Conservation (phyloP, 148 eudicot genomes). For the Fagopyrum tataricum region DNA sequence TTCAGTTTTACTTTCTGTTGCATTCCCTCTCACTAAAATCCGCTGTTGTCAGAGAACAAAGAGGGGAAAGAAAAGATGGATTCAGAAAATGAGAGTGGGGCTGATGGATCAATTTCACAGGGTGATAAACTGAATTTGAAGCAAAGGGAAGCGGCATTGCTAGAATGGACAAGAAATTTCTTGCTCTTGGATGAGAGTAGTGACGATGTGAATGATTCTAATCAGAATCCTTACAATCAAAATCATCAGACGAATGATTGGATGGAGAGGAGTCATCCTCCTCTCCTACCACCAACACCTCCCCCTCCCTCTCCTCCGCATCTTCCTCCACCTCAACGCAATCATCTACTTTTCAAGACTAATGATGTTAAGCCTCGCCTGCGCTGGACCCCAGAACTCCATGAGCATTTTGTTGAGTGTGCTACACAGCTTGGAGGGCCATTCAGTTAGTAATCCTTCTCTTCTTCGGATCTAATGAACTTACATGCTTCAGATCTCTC, state of each 20-base stretch:
- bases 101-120: not conserved
- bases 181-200: conserved; percentile 7
- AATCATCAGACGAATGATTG: not conserved
- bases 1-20: conserved; percentile 2
- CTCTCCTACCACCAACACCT: not conserved
- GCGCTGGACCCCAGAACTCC: conserved; percentile 10
- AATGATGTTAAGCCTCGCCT: conserved; percentile 9
- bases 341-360: not conserved
- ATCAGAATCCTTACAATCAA: conserved; percentile 3
- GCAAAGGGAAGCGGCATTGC: not conserved
- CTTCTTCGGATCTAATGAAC: not conserved
- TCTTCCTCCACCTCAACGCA: not conserved
- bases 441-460: not conserved
- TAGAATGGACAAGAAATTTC: not conserved
- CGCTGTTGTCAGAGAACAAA: conserved; percentile 1
- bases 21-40: not conserved
- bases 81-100: not conserved
- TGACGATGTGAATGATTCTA: not conserved
- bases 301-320: not conserved
- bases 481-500: not conserved
- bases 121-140: not conserved
- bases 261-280: not conserved
- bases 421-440: conserved; percentile 5
- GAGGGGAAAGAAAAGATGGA: conserved; percentile 4
- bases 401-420: conserved; percentile 2